phyloP scores from a whole-genome alignment of 148 eudicot genomes.

The Diospyros kaki region DNA sequence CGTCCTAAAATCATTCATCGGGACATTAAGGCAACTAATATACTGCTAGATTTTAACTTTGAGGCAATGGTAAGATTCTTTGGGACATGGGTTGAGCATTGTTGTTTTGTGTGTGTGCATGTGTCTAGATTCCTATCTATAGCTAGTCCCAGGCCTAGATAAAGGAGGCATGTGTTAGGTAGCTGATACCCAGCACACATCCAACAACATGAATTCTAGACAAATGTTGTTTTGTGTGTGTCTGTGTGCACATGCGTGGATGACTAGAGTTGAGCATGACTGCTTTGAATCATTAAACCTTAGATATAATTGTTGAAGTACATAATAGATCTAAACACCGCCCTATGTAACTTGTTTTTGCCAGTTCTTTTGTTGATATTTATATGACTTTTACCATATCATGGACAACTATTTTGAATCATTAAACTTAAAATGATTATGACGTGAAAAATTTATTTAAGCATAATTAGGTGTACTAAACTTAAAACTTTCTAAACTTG shows the following conservation, averaged over 20 bases:
- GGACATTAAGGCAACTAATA: constrained; percentile 94
- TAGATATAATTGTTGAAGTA: background rate
- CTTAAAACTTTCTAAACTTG: too few species aligned
- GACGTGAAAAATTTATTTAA: too few species aligned
- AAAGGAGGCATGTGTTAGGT: too few species aligned
- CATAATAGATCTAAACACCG: background rate
- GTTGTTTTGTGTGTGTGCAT: background rate
- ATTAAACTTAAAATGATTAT: background rate
- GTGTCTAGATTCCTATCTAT: too few species aligned
- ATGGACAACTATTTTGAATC: background rate
- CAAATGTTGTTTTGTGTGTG: too few species aligned
- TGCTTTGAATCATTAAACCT: too few species aligned
- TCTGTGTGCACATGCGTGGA: too few species aligned
- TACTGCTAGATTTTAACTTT: constrained; percentile 74
- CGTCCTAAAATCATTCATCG: constrained; percentile 97
- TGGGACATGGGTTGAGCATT: background rate
- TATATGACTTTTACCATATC: background rate
- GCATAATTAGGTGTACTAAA: too few species aligned
- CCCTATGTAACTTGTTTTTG: background rate
- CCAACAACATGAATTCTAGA: too few species aligned
- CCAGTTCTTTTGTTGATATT: background rate
- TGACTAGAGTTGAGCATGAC: too few species aligned
- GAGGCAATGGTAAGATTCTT: constrained; percentile 77
- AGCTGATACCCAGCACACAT: too few species aligned
- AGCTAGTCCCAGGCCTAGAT: too few species aligned